Evolutionary conservation across 2,329 filamentous ascomycete genomes (phyloP).

Genomic region (Teratosphaeria viscida): DNA sequence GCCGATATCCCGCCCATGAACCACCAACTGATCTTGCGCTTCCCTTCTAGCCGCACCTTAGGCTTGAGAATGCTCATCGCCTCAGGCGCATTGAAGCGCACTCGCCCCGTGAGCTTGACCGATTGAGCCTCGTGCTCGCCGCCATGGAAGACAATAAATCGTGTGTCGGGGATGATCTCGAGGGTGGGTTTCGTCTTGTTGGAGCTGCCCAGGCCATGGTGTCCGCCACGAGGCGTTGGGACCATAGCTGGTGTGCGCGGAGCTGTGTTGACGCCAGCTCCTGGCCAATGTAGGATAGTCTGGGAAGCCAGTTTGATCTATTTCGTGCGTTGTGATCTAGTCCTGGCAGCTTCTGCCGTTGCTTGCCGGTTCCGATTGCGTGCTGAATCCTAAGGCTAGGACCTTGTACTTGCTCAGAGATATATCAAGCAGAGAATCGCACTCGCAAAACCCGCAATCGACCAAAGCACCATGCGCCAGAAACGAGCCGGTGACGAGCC

Average conservation of each 20-base stretch:
- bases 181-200: slow-evolving; percentile 19
- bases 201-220: slow-evolving; percentile 1
- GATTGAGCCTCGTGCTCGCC: slow-evolving; percentile 35
- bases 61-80: slow-evolving; percentile 38
- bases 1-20: slow-evolving; percentile 27
- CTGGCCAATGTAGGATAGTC: slow-evolving; percentile 5
- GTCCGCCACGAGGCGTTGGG: slow-evolving; percentile 15
- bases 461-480: neutral
- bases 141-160: slow-evolving; percentile 42
- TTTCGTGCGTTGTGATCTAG: neutral
- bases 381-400: neutral
- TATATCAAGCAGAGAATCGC: neutral
- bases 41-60: slow-evolving; percentile 37
- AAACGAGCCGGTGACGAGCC: neutral
- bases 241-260: slow-evolving; percentile 16
- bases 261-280: slow-evolving; percentile 4
- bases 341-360: neutral
- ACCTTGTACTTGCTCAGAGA: neutral
- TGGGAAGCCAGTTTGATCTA: neutral
- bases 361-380: neutral
- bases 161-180: slow-evolving; percentile 38
- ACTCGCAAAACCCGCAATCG: neutral
- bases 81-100: slow-evolving; percentile 38
- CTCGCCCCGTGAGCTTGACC: slow-evolving; percentile 36
- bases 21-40: slow-evolving; percentile 36